phyloP scores from a whole-genome alignment of 495 filamentous ascomycete species.

The Trypethelium eluteriae region DNA sequence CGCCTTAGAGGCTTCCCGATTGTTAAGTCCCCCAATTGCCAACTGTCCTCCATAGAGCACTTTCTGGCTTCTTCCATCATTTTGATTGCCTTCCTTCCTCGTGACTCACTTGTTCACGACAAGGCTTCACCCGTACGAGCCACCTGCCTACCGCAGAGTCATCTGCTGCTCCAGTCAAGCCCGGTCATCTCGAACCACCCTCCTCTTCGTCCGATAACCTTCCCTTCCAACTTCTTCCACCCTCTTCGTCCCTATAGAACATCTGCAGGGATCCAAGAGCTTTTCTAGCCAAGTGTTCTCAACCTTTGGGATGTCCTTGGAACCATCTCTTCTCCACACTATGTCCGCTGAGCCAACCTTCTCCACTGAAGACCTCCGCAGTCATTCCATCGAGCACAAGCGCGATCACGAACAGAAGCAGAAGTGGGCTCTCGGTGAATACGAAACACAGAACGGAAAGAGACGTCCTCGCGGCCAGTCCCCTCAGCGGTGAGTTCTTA shows the following conservation, averaged over 20 bases:
- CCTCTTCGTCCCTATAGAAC: not conserved
- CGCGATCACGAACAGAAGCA: constrained; percentile 47
- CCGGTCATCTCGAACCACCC: not conserved
- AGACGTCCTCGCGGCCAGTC: constrained; percentile 22
- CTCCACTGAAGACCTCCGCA: constrained; percentile 37
- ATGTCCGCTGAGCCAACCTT: constrained; percentile 36
- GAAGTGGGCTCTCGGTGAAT: constrained; percentile 48
- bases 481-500: constrained; percentile 22
- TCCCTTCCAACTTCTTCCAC: not conserved
- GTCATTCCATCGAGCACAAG: constrained; percentile 32
- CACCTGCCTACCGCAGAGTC: not conserved
- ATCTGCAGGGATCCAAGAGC: not conserved
- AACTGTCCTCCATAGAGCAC: not conserved
- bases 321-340: constrained; percentile 1
- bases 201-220: not conserved
- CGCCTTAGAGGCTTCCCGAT: not conserved
- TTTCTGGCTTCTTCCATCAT: not conserved
- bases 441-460: constrained; percentile 15
- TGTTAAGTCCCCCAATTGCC: not conserved
- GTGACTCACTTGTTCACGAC: not conserved
- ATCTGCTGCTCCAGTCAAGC: not conserved
- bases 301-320: constrained; percentile 3
- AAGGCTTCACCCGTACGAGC: not conserved
- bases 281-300: not conserved
- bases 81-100: not conserved